A percentile compares a stretch with the other conserved stretches of the same genome.
phyloP scores from a whole-genome alignment of 352 stramenopile species.

The Peronosclerospora sorghi region DNA sequence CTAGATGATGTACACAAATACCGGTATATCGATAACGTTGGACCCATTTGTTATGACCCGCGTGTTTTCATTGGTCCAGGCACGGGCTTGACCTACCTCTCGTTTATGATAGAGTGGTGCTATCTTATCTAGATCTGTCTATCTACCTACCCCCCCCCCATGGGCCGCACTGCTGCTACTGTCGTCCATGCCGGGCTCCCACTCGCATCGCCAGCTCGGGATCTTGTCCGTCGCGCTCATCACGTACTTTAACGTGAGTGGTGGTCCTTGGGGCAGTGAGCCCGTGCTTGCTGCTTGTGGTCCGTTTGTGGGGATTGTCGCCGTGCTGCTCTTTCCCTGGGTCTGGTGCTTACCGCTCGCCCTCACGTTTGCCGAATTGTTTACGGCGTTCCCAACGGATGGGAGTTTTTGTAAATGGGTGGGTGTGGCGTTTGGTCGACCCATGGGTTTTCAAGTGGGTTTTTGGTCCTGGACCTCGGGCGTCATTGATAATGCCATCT shows the following conservation, averaged over 20 bases:
- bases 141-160: too few species aligned
- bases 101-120: too few species aligned
- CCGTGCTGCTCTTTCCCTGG: constrained; percentile 54
- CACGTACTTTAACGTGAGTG: constrained; percentile 73
- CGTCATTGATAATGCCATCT: constrained; percentile 82
- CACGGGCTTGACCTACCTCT: too few species aligned
- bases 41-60: too few species aligned
- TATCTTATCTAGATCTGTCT: too few species aligned
- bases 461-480: constrained; percentile 76
- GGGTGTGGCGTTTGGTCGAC: constrained; percentile 59
- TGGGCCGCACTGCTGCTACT: too few species aligned
- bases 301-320: constrained; percentile 50
- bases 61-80: too few species aligned
- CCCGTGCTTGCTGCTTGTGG: constrained; percentile 50
- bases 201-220: constrained; percentile 52
- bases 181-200: constrained; percentile 38
- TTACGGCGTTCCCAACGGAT: constrained; percentile 71
- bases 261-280: constrained; percentile 57
- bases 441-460: constrained; percentile 80
- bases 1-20: too few species aligned
- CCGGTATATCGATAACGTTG: too few species aligned
- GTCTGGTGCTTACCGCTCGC: constrained; percentile 64
- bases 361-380: constrained; percentile 65
- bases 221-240: constrained; percentile 64
- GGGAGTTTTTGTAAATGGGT: constrained; percentile 78